These are phyloP conservation scores for Phytophthora podocarpi DNA, from an alignment of 352 stramenopile genomes.

Conservation along the genomic window DNA sequence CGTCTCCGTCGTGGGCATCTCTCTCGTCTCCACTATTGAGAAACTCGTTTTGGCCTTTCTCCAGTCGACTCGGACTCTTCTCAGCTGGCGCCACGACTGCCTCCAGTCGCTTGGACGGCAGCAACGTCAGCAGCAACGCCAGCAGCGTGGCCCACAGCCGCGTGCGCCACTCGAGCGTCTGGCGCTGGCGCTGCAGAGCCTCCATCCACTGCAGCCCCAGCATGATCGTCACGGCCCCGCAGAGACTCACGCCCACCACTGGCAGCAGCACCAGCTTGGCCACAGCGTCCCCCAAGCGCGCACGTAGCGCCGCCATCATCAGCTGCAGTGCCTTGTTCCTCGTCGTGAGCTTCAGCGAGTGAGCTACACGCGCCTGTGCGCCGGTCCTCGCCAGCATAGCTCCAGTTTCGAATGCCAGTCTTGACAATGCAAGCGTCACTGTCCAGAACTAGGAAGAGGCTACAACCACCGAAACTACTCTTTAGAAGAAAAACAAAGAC, in stretches of 20 bases:
- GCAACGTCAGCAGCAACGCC: constrained; percentile 18
- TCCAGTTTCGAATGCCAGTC: constrained; percentile 13
- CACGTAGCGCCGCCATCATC: constrained; percentile 6
- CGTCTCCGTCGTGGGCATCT: constrained; percentile 14
- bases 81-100: constrained; percentile 10
- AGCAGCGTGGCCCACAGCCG: constrained; percentile 21
- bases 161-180: constrained; percentile 20
- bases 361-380: background rate
- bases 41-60: constrained; percentile 3
- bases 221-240: constrained; percentile 54
- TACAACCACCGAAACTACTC: constrained; percentile 3
- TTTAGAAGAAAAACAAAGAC: background rate
- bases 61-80: background rate
- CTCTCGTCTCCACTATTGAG: constrained; percentile 18
- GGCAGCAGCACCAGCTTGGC: constrained; percentile 66
- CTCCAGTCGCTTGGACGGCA: constrained; percentile 27
- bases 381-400: constrained; percentile 5
- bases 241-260: constrained; percentile 67
- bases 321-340: constrained; percentile 13
- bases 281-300: constrained; percentile 39
- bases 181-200: constrained; percentile 39
- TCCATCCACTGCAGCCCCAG: constrained; percentile 70
- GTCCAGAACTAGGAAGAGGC: background rate
- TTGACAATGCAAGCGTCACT: constrained; percentile 23
- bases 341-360: constrained; percentile 21